Conservation (phyloP, 768 basidiomycete species). For the Xerocomellus amylosporus region DNA sequence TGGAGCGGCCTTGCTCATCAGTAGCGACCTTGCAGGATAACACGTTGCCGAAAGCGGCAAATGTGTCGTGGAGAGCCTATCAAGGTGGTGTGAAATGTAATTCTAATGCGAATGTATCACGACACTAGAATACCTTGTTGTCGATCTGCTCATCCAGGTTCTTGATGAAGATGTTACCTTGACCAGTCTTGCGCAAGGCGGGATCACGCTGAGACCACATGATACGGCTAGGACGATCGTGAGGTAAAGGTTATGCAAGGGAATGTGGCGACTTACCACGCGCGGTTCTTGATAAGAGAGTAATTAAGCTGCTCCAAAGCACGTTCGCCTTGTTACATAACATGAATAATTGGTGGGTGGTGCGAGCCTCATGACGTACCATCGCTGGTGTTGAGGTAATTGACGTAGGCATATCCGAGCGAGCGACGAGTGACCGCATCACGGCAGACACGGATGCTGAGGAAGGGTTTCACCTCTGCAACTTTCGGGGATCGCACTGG, state of each 20-base stretch:
- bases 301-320: constrained; percentile 99
- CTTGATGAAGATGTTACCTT: constrained; percentile 99
- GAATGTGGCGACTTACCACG: constrained; percentile 61
- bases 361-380: constrained; percentile 47
- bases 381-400: constrained; percentile 94
- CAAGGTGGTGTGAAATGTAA: constrained; percentile 1
- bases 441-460: constrained; percentile 97
- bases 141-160: constrained; percentile 96
- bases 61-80: constrained; percentile 98
- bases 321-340: constrained; percentile 70
- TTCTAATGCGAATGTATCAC: neutral
- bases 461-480: neutral
- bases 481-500: neutral
- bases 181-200: constrained; percentile 97
- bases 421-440: constrained; percentile 99
- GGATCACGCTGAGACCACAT: constrained; percentile 99
- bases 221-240: constrained; percentile 67
- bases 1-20: constrained; percentile 92
- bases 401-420: constrained; percentile 99
- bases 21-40: constrained; percentile 99
- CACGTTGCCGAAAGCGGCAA: constrained; percentile 98
- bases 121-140: constrained; percentile 67
- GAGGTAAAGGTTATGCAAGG: neutral
- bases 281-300: constrained; percentile 95
- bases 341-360: neutral